These are phyloP conservation scores for Thoreauomyces humboldtii DNA, from an alignment of 192 early-diverging fungal species.

Conservation along the genomic window DNA sequence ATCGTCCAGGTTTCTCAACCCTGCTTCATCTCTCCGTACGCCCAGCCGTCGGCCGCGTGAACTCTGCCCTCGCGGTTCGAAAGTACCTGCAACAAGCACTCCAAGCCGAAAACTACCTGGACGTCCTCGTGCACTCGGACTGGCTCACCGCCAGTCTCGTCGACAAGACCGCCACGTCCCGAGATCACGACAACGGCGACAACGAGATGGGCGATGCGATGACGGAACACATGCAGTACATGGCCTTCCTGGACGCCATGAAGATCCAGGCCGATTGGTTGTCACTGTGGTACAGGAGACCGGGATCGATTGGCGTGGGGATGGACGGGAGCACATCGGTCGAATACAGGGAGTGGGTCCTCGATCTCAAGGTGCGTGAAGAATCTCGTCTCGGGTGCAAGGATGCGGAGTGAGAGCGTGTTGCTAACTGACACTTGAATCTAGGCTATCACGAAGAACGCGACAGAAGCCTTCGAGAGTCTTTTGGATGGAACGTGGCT, in stretches of 20 bases:
- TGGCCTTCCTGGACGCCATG: conserved; percentile 12
- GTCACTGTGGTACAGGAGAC: background rate
- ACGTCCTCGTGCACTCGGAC: background rate
- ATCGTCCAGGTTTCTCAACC: background rate
- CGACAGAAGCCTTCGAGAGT: background rate
- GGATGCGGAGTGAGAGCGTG: background rate
- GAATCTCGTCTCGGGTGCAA: background rate
- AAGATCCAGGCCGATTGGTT: conserved; percentile 10
- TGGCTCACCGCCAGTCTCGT: background rate
- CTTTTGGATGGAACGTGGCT: conserved; percentile 3
- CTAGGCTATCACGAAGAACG: background rate
- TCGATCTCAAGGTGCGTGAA: conserved; percentile 2
- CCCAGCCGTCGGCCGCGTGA: conserved; percentile 43
- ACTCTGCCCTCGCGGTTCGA: conserved; percentile 43
- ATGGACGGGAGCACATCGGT: conserved; percentile 10
- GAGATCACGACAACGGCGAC: background rate
- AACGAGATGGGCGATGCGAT: conserved; percentile 13
- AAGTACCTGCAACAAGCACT: conserved; percentile 46
- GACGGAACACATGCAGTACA: conserved; percentile 7
- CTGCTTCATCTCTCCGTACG: background rate
- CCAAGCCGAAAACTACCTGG: conserved; percentile 31
- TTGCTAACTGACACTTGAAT: background rate
- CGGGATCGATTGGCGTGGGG: background rate
- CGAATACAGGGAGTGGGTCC: conserved; percentile 8
- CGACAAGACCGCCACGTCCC: background rate